These are phyloP conservation scores for Hamigera avellanea DNA, from an alignment of 495 filamentous ascomycete species.

Conservation along the genomic window DNA sequence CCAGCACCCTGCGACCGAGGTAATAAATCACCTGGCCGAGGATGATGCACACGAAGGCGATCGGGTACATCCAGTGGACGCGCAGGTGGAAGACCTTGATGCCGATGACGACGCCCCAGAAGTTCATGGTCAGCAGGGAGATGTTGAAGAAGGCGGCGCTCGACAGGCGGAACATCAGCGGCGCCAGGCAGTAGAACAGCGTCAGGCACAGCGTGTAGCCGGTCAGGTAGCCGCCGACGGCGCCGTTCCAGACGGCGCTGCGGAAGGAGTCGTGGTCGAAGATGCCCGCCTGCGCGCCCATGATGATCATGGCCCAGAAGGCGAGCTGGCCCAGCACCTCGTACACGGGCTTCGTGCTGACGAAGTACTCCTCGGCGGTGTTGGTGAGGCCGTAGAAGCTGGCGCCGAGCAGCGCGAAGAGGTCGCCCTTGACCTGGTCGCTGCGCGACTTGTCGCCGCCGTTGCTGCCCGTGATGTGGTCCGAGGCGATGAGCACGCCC, in stretches of 20 bases:
- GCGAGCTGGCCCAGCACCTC: constrained; percentile 89
- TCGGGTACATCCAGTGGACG: constrained; percentile 87
- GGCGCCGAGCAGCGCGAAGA: constrained; percentile 81
- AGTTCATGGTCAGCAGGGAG: constrained; percentile 84
- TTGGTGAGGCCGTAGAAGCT: constrained; percentile 89
- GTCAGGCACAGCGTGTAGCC: constrained; percentile 77
- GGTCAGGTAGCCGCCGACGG: constrained; percentile 67
- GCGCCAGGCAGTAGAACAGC: constrained; percentile 80
- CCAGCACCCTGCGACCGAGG: constrained; percentile 57
- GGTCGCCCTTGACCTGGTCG: constrained; percentile 78
- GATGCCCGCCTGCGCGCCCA: constrained; percentile 78
- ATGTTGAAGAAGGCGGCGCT: constrained; percentile 96
- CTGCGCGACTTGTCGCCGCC: constrained; percentile 41
- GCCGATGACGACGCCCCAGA: constrained; percentile 92
- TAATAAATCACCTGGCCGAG: constrained; percentile 76
- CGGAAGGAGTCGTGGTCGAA: constrained; percentile 72
- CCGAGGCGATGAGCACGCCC: constrained; percentile 75
- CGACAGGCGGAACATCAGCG: constrained; percentile 76
- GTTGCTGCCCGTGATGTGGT: constrained; percentile 65
- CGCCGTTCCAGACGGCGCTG: constrained; percentile 49
- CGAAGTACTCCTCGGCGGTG: constrained; percentile 85
- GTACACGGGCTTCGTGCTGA: constrained; percentile 75
- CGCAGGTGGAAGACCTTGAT: constrained; percentile 68
- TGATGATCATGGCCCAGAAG: constrained; percentile 83
- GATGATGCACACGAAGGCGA: constrained; percentile 88